Evolutionary conservation across 306 rosid species (phyloP).

Genomic region (Medicago lupulina): DNA sequence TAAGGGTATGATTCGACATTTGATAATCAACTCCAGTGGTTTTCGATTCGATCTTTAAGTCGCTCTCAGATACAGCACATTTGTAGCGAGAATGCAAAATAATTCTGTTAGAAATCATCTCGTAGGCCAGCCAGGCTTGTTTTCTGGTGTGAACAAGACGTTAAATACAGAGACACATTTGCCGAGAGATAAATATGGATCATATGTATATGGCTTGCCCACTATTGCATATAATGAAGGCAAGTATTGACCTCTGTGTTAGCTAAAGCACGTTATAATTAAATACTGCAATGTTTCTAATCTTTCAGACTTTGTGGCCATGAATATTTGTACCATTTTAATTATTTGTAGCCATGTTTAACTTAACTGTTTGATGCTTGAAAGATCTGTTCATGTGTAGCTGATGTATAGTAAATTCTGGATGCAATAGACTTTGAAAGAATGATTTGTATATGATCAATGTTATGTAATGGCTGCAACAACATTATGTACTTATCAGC

Average conservation of each 20-base stretch:
- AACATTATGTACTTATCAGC: constrained; percentile 2
- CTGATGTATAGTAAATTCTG: background rate
- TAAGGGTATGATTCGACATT: constrained; percentile 1
- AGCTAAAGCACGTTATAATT: background rate
- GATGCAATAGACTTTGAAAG: constrained; percentile 5
- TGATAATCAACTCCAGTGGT: background rate
- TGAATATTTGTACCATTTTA: background rate
- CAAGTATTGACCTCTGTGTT: constrained; percentile 37
- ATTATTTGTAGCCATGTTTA: background rate
- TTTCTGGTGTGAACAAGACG: constrained; percentile 33
- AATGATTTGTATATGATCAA: background rate
- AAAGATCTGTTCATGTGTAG: constrained; percentile 8
- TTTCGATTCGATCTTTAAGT: constrained; percentile 9
- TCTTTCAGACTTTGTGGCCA: background rate
- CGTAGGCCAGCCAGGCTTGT: constrained; percentile 26
- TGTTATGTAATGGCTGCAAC: background rate
- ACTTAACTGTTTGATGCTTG: background rate
- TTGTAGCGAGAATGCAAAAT: constrained; percentile 27
- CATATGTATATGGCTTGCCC: constrained; percentile 16
- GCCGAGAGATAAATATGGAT: constrained; percentile 34
- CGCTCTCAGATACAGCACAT: constrained; percentile 2
- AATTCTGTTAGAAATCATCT: constrained; percentile 25
- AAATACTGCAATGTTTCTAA: constrained; percentile 15
- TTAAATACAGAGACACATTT: constrained; percentile 2
- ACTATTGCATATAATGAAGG: constrained; percentile 37